These are phyloP conservation scores for Botrytis medusae DNA, from an alignment of 2,329 filamentous ascomycete species.

Conservation along the genomic window DNA sequence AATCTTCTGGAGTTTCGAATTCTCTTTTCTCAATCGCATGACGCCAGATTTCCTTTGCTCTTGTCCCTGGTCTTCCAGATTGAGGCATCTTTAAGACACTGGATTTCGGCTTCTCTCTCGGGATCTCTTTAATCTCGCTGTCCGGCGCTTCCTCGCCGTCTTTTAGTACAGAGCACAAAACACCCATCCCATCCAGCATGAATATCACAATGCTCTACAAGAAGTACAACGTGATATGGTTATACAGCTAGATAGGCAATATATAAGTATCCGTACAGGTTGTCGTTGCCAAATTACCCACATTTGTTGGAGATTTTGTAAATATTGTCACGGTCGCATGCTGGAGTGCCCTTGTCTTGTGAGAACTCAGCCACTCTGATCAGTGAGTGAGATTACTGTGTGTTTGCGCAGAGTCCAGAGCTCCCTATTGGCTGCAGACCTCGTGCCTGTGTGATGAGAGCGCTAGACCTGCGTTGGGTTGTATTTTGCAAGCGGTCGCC, in stretches of 20 bases:
- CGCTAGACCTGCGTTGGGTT: not conserved
- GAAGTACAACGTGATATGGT: not conserved
- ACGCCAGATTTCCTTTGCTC: constrained; percentile 26
- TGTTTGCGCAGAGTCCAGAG: constrained; percentile 7
- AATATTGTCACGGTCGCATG: constrained; percentile 16
- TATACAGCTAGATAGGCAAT: not conserved
- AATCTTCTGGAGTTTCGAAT: constrained; percentile 29
- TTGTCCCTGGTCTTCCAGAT: constrained; percentile 23
- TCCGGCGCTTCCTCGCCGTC: constrained; percentile 34
- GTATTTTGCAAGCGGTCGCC: not conserved
- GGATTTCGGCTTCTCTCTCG: constrained; percentile 23
- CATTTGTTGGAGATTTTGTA: not conserved
- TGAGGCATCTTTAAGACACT: constrained; percentile 37
- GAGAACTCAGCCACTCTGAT: constrained; percentile 20
- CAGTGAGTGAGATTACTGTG: not conserved
- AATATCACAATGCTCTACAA: not conserved
- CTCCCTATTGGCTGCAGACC: constrained; percentile 17
- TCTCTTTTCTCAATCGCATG: constrained; percentile 24
- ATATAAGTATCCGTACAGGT: not conserved
- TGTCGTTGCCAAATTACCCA: constrained; percentile 2
- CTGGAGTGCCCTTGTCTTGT: constrained; percentile 10
- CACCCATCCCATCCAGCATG: constrained; percentile 34
- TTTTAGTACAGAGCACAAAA: constrained; percentile 36
- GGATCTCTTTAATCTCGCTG: constrained; percentile 28
- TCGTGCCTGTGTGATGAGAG: constrained; percentile 15